Evolutionary conservation across 331 rosid genomes (phyloP).

Genomic region (Malus hybrid): DNA sequence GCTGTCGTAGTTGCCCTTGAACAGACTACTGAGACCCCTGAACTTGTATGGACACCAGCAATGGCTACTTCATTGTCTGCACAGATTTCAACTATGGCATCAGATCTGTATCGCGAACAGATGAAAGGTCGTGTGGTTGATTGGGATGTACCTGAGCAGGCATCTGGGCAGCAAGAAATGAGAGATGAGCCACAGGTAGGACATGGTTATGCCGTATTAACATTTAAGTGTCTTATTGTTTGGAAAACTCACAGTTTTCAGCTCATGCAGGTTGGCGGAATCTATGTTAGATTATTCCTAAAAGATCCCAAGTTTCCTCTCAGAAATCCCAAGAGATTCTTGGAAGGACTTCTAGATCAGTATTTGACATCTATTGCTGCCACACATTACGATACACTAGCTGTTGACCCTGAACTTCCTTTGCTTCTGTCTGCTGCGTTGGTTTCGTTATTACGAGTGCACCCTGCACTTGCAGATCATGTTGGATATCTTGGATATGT

Average conservation of each 20-base stretch:
- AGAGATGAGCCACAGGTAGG: slow-evolving; percentile 98
- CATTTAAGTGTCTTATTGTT: not conserved
- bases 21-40: slow-evolving; percentile 96
- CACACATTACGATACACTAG: slow-evolving; percentile 74
- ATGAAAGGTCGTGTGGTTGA: slow-evolving; percentile 95
- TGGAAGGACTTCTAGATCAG: slow-evolving; percentile 98
- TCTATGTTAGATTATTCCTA: slow-evolving; percentile 86
- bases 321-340: slow-evolving; percentile 97
- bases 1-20: slow-evolving; percentile 86
- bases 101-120: slow-evolving; percentile 82
- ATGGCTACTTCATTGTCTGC: slow-evolving; percentile 99
- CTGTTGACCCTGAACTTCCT: slow-evolving; percentile 89
- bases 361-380: slow-evolving; percentile 93
- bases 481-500: slow-evolving; percentile 99
- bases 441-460: slow-evolving; percentile 93
- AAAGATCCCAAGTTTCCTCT: slow-evolving; percentile 99
- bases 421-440: slow-evolving; percentile 95
- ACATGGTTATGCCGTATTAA: not conserved
- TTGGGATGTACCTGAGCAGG: slow-evolving; percentile 99
- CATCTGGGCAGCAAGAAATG: slow-evolving; percentile 98
- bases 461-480: slow-evolving; percentile 95
- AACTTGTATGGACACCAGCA: slow-evolving; percentile 99
- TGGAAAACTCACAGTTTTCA: slow-evolving; percentile 21
- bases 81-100: slow-evolving; percentile 88
- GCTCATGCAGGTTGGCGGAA: slow-evolving; percentile 89